A percentile compares a stretch with the other conserved stretches of the same genome.
These are phyloP conservation scores for Albugo candida DNA, from an alignment of 352 stramenopile genomes.

Conservation along the genomic window DNA sequence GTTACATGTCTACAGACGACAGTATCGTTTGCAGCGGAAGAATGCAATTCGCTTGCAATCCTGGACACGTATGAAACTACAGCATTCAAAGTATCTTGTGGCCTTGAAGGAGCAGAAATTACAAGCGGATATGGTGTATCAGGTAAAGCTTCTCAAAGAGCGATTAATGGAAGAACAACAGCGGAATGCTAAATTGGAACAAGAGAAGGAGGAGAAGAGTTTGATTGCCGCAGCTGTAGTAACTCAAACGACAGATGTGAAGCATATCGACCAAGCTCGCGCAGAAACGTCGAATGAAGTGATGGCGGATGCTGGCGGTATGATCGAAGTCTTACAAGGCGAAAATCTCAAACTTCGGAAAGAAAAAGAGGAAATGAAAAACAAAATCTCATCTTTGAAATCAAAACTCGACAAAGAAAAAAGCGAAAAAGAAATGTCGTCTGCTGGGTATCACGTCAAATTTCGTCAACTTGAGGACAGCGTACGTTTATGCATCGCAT, in stretches of 20 bases:
- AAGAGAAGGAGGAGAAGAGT: conserved; percentile 19
- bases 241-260: background rate
- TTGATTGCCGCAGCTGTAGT: conserved; percentile 2
- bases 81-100: conserved; percentile 54
- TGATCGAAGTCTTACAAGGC: conserved; percentile 67
- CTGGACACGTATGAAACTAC: conserved; percentile 63
- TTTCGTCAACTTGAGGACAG: conserved; percentile 52
- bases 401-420: conserved; percentile 52
- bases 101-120: conserved; percentile 60
- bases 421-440: conserved; percentile 59
- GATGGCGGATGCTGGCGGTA: conserved; percentile 58
- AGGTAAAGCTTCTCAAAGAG: conserved; percentile 58
- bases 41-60: conserved; percentile 44
- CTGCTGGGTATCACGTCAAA: conserved; percentile 50
- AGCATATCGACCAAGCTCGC: background rate
- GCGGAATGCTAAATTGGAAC: conserved; percentile 42
- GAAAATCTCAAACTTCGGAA: conserved; percentile 61
- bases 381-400: conserved; percentile 34
- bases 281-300: conserved; percentile 34
- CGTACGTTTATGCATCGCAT: conserved; percentile 6
- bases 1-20: conserved; percentile 7
- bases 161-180: conserved; percentile 60
- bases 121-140: conserved; percentile 73
- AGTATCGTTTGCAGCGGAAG: conserved; percentile 13
- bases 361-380: conserved; percentile 60